Evolutionary conservation across 2,329 filamentous ascomycete species (phyloP).

Genomic region (Neophaeococcomyces aloes): DNA sequence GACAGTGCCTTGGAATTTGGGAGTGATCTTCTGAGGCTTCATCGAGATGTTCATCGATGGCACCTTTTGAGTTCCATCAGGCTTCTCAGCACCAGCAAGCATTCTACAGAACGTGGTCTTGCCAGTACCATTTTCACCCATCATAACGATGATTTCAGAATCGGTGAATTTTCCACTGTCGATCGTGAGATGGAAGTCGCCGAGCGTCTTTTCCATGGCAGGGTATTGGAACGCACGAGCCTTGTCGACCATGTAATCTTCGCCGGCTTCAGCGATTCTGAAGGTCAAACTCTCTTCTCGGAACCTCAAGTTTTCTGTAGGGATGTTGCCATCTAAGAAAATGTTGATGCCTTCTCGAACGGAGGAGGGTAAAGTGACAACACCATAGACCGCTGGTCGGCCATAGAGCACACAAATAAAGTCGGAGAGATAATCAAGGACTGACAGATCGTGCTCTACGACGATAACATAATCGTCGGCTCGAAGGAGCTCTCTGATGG

Average conservation of each 20-base stretch:
- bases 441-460: conserved; percentile 97
- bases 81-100: conserved; percentile 84
- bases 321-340: conserved; percentile 95
- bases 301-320: conserved; percentile 97
- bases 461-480: conserved; percentile 95
- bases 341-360: conserved; percentile 99
- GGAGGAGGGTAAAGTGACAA: conserved; percentile 88
- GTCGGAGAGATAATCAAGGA: conserved; percentile 96
- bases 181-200: conserved; percentile 73
- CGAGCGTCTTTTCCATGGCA: conserved; percentile 83
- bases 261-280: conserved; percentile 78
- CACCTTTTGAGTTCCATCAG: conserved; percentile 65
- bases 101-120: conserved; percentile 99
- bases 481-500: conserved; percentile 82
- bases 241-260: conserved; percentile 79
- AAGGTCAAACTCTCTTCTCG: conserved; percentile 94
- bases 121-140: conserved; percentile 98
- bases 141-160: conserved; percentile 98
- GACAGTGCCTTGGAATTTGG: conserved; percentile 94
- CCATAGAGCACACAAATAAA: conserved; percentile 98
- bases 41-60: conserved; percentile 96
- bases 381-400: conserved; percentile 89
- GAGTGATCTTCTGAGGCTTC: conserved; percentile 99
- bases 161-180: conserved; percentile 85
- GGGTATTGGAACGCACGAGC: conserved; percentile 80